Conservation (phyloP, 2,329 filamentous ascomycete species). For the Pseudocercospora fijiensis region DNA sequence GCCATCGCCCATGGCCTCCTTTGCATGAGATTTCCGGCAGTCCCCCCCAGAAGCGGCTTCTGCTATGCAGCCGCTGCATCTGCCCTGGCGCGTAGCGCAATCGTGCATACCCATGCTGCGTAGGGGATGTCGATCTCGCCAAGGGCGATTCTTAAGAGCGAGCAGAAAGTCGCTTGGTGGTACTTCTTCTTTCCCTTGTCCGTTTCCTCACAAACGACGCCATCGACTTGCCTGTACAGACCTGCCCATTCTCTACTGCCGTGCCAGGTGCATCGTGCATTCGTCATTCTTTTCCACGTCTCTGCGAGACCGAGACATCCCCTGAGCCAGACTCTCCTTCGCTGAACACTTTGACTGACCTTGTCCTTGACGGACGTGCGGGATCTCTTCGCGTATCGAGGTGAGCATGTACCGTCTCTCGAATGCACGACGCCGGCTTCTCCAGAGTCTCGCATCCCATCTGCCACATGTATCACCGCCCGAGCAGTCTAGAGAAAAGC, state of each 20-base stretch:
- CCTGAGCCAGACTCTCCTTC: slow-evolving; percentile 28
- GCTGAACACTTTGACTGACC: slow-evolving; percentile 18
- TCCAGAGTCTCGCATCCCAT: slow-evolving; percentile 7
- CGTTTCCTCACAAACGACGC: slow-evolving; percentile 5
- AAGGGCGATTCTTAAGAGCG: slow-evolving; percentile 28
- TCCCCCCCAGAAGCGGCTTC: slow-evolving; percentile 21
- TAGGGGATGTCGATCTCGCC: slow-evolving; percentile 24
- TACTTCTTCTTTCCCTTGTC: slow-evolving; percentile 6
- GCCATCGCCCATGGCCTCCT: slow-evolving; percentile 15
- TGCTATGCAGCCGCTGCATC: slow-evolving; percentile 19
- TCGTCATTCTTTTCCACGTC: slow-evolving; percentile 23
- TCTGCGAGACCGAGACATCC: slow-evolving; percentile 29
- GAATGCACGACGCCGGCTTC: neutral
- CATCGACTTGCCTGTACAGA: slow-evolving; percentile 12
- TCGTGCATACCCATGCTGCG: slow-evolving; percentile 16
- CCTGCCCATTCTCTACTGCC: neutral
- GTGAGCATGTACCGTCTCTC: slow-evolving; percentile 14
- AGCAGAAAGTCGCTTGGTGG: slow-evolving; percentile 8
- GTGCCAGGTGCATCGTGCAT: slow-evolving; percentile 30
- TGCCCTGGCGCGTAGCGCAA: slow-evolving; percentile 24
- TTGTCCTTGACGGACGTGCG: slow-evolving; percentile 16
- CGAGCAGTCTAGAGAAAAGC: neutral
- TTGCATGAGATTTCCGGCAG: slow-evolving; percentile 20
- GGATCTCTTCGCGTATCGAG: slow-evolving; percentile 13
- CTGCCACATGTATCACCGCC: slow-evolving; percentile 14